A percentile compares a stretch with the other conserved stretches of the same genome.
These are phyloP conservation scores for Alternaria hordeiaustralica DNA, from an alignment of 2,329 filamentous ascomycete species.

Conservation along the genomic window DNA sequence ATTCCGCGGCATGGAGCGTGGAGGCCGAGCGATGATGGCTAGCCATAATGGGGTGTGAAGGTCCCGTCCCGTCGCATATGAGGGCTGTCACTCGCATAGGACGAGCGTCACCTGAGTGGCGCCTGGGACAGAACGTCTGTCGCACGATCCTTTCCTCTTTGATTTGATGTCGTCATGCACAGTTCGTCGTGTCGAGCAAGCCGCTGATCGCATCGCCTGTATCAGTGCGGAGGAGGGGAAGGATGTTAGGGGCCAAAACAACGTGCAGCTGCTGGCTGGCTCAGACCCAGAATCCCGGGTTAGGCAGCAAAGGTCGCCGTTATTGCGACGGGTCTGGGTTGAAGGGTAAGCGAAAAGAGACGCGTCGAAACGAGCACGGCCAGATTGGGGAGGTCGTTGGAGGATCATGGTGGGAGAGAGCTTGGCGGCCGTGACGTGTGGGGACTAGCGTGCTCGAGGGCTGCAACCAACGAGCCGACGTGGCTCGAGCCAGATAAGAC, in stretches of 20 bases:
- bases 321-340: constrained; percentile 9
- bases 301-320: constrained; percentile 19
- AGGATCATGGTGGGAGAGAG: constrained; percentile 2
- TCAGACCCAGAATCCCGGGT: constrained; percentile 16
- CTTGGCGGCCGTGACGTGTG: constrained; percentile 13
- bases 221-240: constrained; percentile 5
- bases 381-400: constrained; percentile 16
- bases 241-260: constrained; percentile 5
- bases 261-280: constrained; percentile 11
- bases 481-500: constrained; percentile 27
- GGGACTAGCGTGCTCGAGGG: constrained; percentile 14
- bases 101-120: constrained; percentile 23
- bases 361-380: constrained; percentile 13
- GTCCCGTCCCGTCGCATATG: constrained; percentile 5
- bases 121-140: background rate
- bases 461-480: constrained; percentile 18
- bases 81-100: constrained; percentile 20
- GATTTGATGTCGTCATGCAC: background rate
- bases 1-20: constrained; percentile 7
- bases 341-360: constrained; percentile 15
- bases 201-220: constrained; percentile 6
- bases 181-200: background rate
- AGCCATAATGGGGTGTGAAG: background rate
- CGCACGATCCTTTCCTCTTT: background rate
- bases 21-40: constrained; percentile 8